Evolutionary conservation across 306 rosid species (phyloP), one percentile per base, ranked within the genome.

Genomic region (Clitoria ternatea): DNA sequence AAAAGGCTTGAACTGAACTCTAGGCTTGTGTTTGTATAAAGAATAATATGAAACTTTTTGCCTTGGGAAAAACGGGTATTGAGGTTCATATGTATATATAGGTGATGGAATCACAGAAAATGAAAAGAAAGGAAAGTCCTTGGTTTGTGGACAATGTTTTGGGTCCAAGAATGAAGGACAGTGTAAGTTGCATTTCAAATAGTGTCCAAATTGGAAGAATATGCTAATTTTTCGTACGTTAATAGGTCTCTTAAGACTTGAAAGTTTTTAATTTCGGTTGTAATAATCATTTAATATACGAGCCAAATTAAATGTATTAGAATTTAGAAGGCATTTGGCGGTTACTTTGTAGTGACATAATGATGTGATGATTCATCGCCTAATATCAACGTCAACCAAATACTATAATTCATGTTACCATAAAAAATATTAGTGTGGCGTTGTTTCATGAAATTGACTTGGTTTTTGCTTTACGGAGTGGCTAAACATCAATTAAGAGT

Each of bases 141-240:
- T 3, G 10, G 71, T 61, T 67, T 75, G 47, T 15, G 69, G 88
- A 72, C 81, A 83, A 75, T 27, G 63, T 62, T 66, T 55, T 59
- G 49, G 70, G 71, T 80, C 68, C 18, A 40, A 29, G 50, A 17
- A 69, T 59, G 42, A 49, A 30, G 65, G 35, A 56, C 40, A 45
- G 55, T 32, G 37, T 36, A 24, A 62, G 11, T 35, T 59, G 69
- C 55, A 22, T 60, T 54, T 44, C 20, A 75, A 77, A 75, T 57
- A 64, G 56, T 52, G 78, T 83, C 80, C 79, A 81, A 64, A 5
- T 65, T 33, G 66, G 64, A 39, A 42, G 82, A 76, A 83, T 78
- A 39, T 81, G 72, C 73, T 44, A 2, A 2, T 8, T 30, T 68
- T 65, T 53, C 76, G 64, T 69, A 74, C 33, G 48, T 80, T 68